These are phyloP conservation scores for Fusarium agapanthi DNA, from an alignment of 2,329 filamentous ascomycete genomes.

Conservation along the genomic window DNA sequence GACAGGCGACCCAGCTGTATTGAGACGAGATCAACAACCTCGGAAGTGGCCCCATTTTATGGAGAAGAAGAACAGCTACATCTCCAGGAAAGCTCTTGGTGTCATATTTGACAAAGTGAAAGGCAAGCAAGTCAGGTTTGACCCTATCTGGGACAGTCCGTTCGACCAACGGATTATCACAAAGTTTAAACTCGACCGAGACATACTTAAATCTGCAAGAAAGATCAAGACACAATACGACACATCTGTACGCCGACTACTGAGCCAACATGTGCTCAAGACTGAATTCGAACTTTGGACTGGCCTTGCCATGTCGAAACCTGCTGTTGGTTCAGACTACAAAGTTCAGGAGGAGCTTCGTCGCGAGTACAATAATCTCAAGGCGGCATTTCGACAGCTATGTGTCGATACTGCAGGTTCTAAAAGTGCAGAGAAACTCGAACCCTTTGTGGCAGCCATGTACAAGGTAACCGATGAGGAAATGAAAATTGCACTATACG, in stretches of 20 bases:
- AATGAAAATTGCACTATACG: constrained; percentile 65
- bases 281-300: constrained; percentile 95
- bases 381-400: constrained; percentile 70
- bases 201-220: constrained; percentile 65
- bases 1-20: constrained; percentile 79
- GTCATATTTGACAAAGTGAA: constrained; percentile 80
- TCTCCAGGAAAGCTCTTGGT: constrained; percentile 77
- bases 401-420: constrained; percentile 73
- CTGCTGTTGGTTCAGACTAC: constrained; percentile 78
- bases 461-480: constrained; percentile 84
- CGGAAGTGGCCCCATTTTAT: constrained; percentile 85
- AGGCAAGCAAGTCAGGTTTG: constrained; percentile 68
- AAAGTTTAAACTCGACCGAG: constrained; percentile 64
- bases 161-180: constrained; percentile 82
- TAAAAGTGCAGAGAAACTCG: constrained; percentile 65
- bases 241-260: constrained; percentile 75
- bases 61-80: constrained; percentile 73
- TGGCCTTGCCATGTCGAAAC: constrained; percentile 81
- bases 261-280: constrained; percentile 82
- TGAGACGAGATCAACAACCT: constrained; percentile 69
- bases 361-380: constrained; percentile 70
- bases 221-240: constrained; percentile 83
- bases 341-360: constrained; percentile 88
- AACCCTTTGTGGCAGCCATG: constrained; percentile 84
- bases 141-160: constrained; percentile 72